A percentile compares a stretch with the other conserved stretches of the same genome.
Evolutionary conservation across 768 basidiomycete genomes (phyloP).

Genomic region (Gelatoporia subvermispora): DNA sequence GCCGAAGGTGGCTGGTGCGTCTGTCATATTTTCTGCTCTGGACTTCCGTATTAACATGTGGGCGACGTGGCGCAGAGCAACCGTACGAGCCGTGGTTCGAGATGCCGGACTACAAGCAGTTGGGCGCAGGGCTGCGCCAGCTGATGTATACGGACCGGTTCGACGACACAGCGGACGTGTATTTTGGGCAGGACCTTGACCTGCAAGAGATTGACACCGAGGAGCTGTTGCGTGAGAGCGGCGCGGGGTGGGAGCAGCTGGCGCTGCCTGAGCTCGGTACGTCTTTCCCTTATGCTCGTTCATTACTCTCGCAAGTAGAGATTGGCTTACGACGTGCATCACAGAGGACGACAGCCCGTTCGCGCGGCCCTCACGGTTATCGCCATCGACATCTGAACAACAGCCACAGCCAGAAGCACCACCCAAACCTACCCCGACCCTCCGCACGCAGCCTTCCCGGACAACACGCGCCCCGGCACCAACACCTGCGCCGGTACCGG

Average conservation of each 20-base stretch:
- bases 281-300: background rate
- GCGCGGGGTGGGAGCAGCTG: constrained; percentile 1
- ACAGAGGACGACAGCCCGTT: constrained; percentile 11
- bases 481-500: background rate
- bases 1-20: constrained; percentile 45
- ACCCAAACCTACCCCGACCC: no score
- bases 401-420: background rate
- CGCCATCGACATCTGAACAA: background rate
- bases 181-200: constrained; percentile 17
- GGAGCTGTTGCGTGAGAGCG: constrained; percentile 7
- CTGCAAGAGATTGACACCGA: constrained; percentile 9
- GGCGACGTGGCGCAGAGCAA: constrained; percentile 24
- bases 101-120: constrained; percentile 42
- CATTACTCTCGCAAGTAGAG: background rate
- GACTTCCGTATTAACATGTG: background rate
- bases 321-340: background rate
- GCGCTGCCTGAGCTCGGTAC: constrained; percentile 12
- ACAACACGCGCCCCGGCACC: background rate
- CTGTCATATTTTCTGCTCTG: background rate
- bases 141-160: constrained; percentile 30
- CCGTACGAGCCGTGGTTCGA: constrained; percentile 45
- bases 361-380: background rate
- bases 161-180: constrained; percentile 28
- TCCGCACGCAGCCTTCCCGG: background rate
- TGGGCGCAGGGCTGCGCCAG: constrained; percentile 33